A percentile compares a stretch with the other conserved stretches of the same genome.
phyloP scores from a whole-genome alignment of 495 filamentous ascomycete species.

The Podospora conica region DNA sequence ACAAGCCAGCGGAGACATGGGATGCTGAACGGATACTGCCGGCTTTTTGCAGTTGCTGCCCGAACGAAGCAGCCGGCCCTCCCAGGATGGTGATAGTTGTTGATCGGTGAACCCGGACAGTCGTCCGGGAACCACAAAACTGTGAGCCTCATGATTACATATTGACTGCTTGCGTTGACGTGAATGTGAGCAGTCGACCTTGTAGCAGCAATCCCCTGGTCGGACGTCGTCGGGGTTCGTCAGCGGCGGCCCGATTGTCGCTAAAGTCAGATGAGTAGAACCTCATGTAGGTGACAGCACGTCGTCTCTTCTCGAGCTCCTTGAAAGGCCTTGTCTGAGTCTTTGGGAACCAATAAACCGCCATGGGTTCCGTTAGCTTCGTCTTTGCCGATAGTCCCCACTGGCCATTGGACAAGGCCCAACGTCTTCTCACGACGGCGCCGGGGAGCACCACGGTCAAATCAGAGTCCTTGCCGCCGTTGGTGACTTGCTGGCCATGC shows the following conservation, averaged over 20 bases:
- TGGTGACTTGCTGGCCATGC: conserved; percentile 36
- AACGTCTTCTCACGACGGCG: conserved; percentile 3
- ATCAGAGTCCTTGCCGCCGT: conserved; percentile 7
- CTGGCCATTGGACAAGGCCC: conserved; percentile 15
- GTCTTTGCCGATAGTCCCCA: conserved; percentile 1
- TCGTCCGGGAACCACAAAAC: conserved; percentile 3
- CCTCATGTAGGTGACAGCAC: conserved; percentile 27
- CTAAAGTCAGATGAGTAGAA: conserved; percentile 39
- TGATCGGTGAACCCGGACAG: conserved; percentile 23
- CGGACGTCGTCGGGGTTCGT: conserved; percentile 10
- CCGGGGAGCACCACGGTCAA: background rate
- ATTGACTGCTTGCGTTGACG: conserved; percentile 11
- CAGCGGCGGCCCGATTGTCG: conserved; percentile 17
- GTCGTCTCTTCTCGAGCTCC: conserved; percentile 15
- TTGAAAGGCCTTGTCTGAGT: conserved; percentile 9
- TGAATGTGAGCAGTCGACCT: conserved; percentile 9
- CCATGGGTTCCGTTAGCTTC: conserved; percentile 11
- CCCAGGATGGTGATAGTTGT: conserved; percentile 17
- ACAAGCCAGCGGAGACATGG: conserved; percentile 15
- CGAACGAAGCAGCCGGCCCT: conserved; percentile 33
- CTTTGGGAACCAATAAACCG: conserved; percentile 11
- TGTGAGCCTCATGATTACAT: conserved; percentile 7
- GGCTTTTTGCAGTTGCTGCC: conserved; percentile 43
- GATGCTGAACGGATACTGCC: conserved; percentile 28
- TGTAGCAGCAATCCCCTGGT: conserved; percentile 1